Evolutionary conservation across 176 grass and related monocot genomes (phyloP), one percentile per base, ranked within the genome.

Genomic region (Juncus effusus): DNA sequence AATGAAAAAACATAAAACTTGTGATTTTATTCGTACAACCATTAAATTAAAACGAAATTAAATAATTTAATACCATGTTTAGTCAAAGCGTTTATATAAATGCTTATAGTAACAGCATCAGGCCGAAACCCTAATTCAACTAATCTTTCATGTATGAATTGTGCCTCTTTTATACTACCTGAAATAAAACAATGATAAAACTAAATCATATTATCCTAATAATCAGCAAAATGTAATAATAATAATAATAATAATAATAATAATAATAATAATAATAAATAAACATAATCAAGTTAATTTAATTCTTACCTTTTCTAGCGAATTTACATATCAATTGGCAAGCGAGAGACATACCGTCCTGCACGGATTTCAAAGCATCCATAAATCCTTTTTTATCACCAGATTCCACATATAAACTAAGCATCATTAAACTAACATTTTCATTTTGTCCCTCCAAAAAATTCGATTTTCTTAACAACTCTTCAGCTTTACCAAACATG

Each of bases 81-180:
- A 47, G 85, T 84, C 37, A 88, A 73, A 76, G 84, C 74, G 67
- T 76, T 84, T 59, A 89, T 85, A 73, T 91, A 82, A 81, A 97
- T 97, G 78, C 93, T 92, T 75, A 86, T 54, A 39, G 88, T 84
- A 40, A 97, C 85, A 77, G 60, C 77, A 80, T 92, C 82, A 58
- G 64, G 88, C 76, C 79, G 88, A 51, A 67, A 59, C 38, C 80
- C 82, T 67, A 92, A 37, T 62, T 61, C 67, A 68, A 62, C 68
- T 49, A 97, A 72, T 54, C 86, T 78, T 15, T 78, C 75, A 69
- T 86, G 76, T 40, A 89, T 60, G 40, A 88, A 82, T 64, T 69
- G 71, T 36, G 88, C 93, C 54, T 69, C 76, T 47, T 66, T 45
- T 53, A 72, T 86, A 9, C 54, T 77, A 39, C 88, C 93, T 97